Base-by-base conservation (phyloP, 2,329 filamentous ascomycete genomes). In the Exophiala xenobiotica region DNA sequence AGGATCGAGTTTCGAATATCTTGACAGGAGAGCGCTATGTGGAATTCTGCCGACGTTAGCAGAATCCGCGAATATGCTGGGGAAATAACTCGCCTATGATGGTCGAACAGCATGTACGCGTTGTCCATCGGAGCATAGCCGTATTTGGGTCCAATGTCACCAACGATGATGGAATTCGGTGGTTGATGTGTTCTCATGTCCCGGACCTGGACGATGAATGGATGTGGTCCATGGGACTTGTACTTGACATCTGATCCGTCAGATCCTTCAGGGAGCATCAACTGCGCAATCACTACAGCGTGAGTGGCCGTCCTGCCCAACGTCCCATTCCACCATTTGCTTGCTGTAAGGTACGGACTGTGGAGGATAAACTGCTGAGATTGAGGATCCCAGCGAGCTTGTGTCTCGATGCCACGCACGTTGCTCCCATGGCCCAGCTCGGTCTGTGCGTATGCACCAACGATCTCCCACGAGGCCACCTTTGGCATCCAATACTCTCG, bases 301-400 rank as follows among this genome's bases (percentile, higher is more conserved):
- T 78, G 74, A 46, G 76, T 78, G 6, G 75, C 76, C 11, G 74
- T 76, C 18, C 74, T 65, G 2, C 75, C 75, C 65, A 78, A 68
- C 1, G 70, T 70, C 1, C 75, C 76, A 61, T 78, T 78, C 76
- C 76, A 78, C 75, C 74, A 78, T 61, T 79, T 78, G 57, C 71
- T 77, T 1, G 76, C 71, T 1, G 76, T 78, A 7, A 78, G 59
- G 14, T 71, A 73, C 14, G 76, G 76, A 54, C 74, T 77, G 60
- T 78, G 74, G 6, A 79, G 65, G 20, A 74, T 64, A 48, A 79
- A 78, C 19, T 75, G 68, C 50, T 72, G 70, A 3, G 63, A 65
- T n/a, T 64, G 57, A 1, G 65, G 63, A 58, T 77, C 70, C 71
- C 73, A 78, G 16, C 65, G 70, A 1, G 76, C 75, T 40, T 70